Evolutionary conservation across 2,329 filamentous ascomycete genomes (phyloP).

Genomic region (Didymella pomorum): DNA sequence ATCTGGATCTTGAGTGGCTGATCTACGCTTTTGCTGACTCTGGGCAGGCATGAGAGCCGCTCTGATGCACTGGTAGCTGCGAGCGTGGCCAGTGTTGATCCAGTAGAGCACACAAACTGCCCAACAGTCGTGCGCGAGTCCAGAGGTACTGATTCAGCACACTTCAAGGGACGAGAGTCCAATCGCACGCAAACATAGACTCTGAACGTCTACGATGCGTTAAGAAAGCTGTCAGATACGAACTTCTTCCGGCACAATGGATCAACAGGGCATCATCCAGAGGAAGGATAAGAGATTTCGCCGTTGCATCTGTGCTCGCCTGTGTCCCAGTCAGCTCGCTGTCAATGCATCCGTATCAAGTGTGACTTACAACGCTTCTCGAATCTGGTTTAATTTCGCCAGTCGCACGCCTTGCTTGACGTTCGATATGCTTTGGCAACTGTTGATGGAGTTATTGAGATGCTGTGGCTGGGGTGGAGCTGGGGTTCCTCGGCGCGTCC

Average conservation of each 20-base stretch:
- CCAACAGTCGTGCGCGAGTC: background rate
- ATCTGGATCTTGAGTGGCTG: constrained; percentile 28
- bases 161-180: constrained; percentile 10
- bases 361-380: constrained; percentile 4
- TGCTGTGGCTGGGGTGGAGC: constrained; percentile 14
- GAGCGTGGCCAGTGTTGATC: background rate
- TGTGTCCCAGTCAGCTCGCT: constrained; percentile 11
- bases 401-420: background rate
- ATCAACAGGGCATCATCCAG: constrained; percentile 14
- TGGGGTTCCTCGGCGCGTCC: constrained; percentile 9
- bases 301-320: constrained; percentile 21
- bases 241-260: constrained; percentile 14
- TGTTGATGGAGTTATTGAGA: constrained; percentile 8
- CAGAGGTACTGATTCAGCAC: background rate
- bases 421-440: constrained; percentile 5
- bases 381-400: background rate
- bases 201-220: constrained; percentile 4
- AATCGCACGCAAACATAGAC: constrained; percentile 13
- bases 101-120: background rate
- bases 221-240: background rate
- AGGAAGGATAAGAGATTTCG: constrained; percentile 25
- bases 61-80: background rate
- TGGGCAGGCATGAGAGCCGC: constrained; percentile 38
- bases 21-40: constrained; percentile 37
- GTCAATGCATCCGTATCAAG: background rate